Base-by-base conservation (phyloP, 1,139 yeast genomes). In the Tardiomyces digboiensis region DNA sequence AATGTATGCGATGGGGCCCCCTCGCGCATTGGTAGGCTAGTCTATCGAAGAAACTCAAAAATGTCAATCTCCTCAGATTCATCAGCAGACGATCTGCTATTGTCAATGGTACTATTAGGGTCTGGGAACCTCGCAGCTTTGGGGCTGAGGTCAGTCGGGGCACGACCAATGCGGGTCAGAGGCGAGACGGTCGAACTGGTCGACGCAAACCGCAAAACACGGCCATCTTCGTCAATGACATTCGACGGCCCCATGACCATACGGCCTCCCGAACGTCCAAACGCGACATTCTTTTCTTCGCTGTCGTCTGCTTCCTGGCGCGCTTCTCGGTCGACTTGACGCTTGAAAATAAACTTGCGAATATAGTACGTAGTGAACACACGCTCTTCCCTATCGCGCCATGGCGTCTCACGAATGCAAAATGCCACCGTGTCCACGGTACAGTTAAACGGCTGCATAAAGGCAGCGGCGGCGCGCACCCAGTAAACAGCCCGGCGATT, bases 361-460 rank as follows among this genome's bases (percentile, higher is more conserved):
- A 38, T 21, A n/a, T 20, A 18, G 16, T 18, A 14, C 7, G 21
- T 54, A 39, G 50, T 59, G 55, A 52, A 61, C 37, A 53, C 51
- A 22, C 49, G 50, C 45, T 50, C 61, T 45, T 29, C 61, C 52
- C 49, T 50, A 49, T 72, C 67, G 42, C 68, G 66, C 89, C 89
- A 82, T 1, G 96, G 96, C 48, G 68, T 74, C 60, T 88, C 96
- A 44, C 95, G 72, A 50, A 80, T 75, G 39, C 83, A 67, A 57
- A 85, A 87, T 13, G 87, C 95, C 33, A 77, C 51, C 0, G 89
- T 72, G 59, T 88, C 95, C 36, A 87, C 80, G 41, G 80, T 72
- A 42, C 95, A 89, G 60, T 81, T 82, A 52, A 84, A 73, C 1
- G 95, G 91, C 60, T 83, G 88, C 72, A 81, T 78, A 54, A 81